Base-by-base conservation (phyloP, 305 asterid genomes). In the Fraxinus ornus region DNA sequence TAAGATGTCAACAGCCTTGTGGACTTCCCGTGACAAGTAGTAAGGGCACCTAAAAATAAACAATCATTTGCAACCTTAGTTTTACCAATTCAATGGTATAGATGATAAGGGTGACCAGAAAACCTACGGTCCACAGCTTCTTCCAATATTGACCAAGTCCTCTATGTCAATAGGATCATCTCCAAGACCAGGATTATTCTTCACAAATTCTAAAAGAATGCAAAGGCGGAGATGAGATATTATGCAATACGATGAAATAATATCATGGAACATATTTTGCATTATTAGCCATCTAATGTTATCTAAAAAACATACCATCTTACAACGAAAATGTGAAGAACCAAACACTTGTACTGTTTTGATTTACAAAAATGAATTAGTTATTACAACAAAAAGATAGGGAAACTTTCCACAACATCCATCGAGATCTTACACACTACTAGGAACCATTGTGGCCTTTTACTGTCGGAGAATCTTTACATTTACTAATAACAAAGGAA, bases 121-220 rank as follows among this genome's bases (percentile, higher is more conserved):
- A 84, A 85, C 97, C 71, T 88, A 96, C 99, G 98, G 93, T 82
- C 98, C 98, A 79, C 90, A 87, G 89, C 97, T 92, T 86, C 82
- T 91, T 85, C 99, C 99, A 49, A 96, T 90, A 88, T 94, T 96
- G 87, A 93, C 93, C 90, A 96, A 85, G 88, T 96, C 99, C 90
- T 96, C 99, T 81, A 96, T 96, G 90, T 94, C 99, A 87, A 96
- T 86, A 22, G 99, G 99, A 83, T 96, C 99, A 68, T 94, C 98
- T 84, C 99, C 98, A 60, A 94, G 88, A 81, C 83, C 78, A 30
- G 98, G 97, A 78, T 93, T 94, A 77, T 35, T 88, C 89, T 89
- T 89, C 89, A 88, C 87, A 78, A 91, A 94, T 72, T 94, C 99
- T 94, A 86, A 68, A 83, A 36, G 22, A 55, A 77, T 83, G 79